Evolutionary conservation across 768 basidiomycete species (phyloP).

Genomic region (Boletus tomentosulus): DNA sequence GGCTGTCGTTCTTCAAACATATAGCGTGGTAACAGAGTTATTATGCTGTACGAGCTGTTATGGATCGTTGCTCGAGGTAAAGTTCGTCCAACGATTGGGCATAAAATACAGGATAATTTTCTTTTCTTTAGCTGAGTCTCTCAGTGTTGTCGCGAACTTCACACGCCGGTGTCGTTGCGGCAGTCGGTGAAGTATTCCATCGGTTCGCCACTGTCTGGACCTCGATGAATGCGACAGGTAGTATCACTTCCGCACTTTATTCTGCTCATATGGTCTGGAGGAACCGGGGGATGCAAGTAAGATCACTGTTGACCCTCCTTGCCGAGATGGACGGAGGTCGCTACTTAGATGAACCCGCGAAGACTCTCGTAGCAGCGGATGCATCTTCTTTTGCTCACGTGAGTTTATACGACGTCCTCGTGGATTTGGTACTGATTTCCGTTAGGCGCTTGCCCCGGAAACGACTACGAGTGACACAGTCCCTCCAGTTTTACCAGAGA

Average conservation of each 20-base stretch:
- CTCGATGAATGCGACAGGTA: constrained; percentile 61
- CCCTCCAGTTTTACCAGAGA: constrained; percentile 51
- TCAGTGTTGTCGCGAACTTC: constrained; percentile 50
- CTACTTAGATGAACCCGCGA: constrained; percentile 50
- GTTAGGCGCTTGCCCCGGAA: constrained; percentile 40
- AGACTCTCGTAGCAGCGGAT: constrained; percentile 59
- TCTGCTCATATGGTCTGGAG: constrained; percentile 61
- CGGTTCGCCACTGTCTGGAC: constrained; percentile 73
- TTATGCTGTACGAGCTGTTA: constrained; percentile 63
- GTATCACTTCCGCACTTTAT: constrained; percentile 57
- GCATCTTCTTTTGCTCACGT: constrained; percentile 61
- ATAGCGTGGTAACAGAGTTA: constrained; percentile 54
- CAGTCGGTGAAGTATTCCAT: constrained; percentile 68
- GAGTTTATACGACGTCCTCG: constrained; percentile 15
- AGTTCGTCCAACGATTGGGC: constrained; percentile 2
- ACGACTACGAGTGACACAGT: constrained; percentile 32
- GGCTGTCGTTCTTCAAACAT: constrained; percentile 45
- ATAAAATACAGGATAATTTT: constrained; percentile 6
- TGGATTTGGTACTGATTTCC: background rate
- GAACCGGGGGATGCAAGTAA: constrained; percentile 59
- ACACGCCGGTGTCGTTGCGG: constrained; percentile 49
- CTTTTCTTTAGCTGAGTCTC: constrained; percentile 44
- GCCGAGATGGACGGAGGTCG: constrained; percentile 61
- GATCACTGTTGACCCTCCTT: constrained; percentile 57
- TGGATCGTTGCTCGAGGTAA: constrained; percentile 64